Evolutionary conservation across 176 grass and related monocot genomes (phyloP).

Genomic region (Zizania latifolia): DNA sequence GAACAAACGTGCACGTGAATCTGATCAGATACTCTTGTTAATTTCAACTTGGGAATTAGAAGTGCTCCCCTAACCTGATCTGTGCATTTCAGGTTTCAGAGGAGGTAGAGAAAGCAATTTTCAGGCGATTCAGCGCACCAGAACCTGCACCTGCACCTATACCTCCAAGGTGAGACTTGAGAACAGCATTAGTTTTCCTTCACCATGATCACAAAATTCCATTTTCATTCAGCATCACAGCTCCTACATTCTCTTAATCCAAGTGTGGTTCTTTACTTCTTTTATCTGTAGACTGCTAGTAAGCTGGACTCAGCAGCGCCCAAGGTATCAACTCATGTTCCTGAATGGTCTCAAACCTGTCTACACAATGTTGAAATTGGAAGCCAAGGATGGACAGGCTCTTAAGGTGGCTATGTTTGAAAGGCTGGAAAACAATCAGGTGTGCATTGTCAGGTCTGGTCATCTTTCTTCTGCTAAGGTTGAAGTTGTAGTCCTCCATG

Average conservation of each 20-base stretch:
- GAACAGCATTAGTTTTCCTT: background rate
- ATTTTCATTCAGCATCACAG: background rate
- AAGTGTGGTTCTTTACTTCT: background rate
- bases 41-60: background rate
- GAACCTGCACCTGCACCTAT: too few relatives aligned
- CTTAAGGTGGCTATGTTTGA: slow-evolving; percentile 45
- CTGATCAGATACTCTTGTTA: background rate
- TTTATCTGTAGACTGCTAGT: slow-evolving; percentile 31
- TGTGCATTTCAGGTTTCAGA: slow-evolving; percentile 38
- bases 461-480: slow-evolving; percentile 44
- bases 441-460: slow-evolving; percentile 9
- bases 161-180: slow-evolving; percentile 37
- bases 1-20: background rate
- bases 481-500: slow-evolving; percentile 51
- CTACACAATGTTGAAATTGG: slow-evolving; percentile 42
- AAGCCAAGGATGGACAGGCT: slow-evolving; percentile 25
- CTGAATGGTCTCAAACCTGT: slow-evolving; percentile 29
- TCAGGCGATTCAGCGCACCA: slow-evolving; percentile 20
- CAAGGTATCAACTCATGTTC: slow-evolving; percentile 35
- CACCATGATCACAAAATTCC: background rate
- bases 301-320: slow-evolving; percentile 21
- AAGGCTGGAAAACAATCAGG: slow-evolving; percentile 17
- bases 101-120: slow-evolving; percentile 36
- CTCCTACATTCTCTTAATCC: background rate
- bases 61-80: background rate